Evolutionary conservation across 1,139 yeast species (phyloP).

Genomic region (Scheffersomyces insectosa): DNA sequence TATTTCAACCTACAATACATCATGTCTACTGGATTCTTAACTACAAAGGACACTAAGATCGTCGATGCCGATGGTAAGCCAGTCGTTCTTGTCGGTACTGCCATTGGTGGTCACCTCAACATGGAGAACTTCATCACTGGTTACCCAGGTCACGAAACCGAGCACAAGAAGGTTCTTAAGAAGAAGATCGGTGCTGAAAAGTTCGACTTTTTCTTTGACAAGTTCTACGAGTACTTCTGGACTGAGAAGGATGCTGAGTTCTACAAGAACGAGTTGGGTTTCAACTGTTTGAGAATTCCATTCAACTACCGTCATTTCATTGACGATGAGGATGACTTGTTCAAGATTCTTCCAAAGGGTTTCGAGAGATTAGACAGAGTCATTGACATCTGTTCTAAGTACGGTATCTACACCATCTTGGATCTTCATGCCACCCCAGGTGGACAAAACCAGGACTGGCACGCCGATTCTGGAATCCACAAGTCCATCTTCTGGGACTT

Average conservation of each 20-base stretch:
- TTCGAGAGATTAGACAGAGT: conserved; percentile 41
- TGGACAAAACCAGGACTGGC: conserved; percentile 54
- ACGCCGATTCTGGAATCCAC: conserved; percentile 43
- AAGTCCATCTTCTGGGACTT: conserved; percentile 48
- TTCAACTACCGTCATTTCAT: conserved; percentile 49
- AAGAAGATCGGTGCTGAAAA: conserved; percentile 42
- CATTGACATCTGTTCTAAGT: conserved; percentile 37
- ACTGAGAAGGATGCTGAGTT: conserved; percentile 45
- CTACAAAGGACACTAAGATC: conserved; percentile 38
- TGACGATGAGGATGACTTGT: conserved; percentile 39
- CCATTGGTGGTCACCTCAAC: conserved; percentile 48
- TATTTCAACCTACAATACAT: background rate
- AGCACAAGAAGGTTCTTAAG: conserved; percentile 38
- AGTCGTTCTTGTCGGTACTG: conserved; percentile 40
- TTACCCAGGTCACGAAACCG: conserved; percentile 50
- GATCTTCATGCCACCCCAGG: conserved; percentile 51
- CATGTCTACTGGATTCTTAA: conserved; percentile 14
- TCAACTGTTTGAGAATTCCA: conserved; percentile 47
- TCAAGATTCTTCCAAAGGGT: conserved; percentile 37
- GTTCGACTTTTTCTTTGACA: conserved; percentile 44
- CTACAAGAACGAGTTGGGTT: conserved; percentile 35
- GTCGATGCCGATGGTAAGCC: conserved; percentile 35
- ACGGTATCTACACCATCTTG: conserved; percentile 43
- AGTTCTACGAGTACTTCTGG: conserved; percentile 50
- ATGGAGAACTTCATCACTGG: conserved; percentile 55